Conservation (phyloP, 768 basidiomycete species). For the Pleurotus tuber-regium region DNA sequence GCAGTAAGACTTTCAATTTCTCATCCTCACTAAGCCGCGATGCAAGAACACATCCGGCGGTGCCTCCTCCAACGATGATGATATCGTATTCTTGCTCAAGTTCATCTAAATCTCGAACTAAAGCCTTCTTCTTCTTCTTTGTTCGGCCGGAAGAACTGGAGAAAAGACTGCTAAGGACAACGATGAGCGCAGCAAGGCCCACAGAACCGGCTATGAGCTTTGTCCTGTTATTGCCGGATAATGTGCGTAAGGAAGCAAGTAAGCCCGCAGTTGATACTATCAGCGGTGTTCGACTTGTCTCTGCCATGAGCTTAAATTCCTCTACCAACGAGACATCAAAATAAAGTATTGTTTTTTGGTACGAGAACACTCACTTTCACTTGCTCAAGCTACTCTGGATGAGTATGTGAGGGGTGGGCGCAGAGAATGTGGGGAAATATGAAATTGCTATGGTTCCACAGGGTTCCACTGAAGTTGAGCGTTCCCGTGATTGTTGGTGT, state of each 20-base stretch:
- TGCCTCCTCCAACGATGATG: slow-evolving; percentile 60
- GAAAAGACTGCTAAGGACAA: slow-evolving; percentile 9
- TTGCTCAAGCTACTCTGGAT: too few species aligned
- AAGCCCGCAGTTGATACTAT: not conserved
- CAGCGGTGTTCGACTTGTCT: not conserved
- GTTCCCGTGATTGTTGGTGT: too few species aligned
- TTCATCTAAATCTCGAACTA: slow-evolving; percentile 20
- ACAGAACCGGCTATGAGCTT: slow-evolving; percentile 8
- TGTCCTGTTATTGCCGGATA: not conserved
- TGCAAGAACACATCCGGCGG: slow-evolving; percentile 61
- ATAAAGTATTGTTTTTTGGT: too few species aligned
- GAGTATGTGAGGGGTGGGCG: too few species aligned
- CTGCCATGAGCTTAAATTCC: too few species aligned
- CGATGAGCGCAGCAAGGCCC: slow-evolving; percentile 11
- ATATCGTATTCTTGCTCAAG: slow-evolving; percentile 35
- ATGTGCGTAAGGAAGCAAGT: not conserved
- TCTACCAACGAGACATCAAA: too few species aligned
- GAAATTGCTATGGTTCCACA: too few species aligned
- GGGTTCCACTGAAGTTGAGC: too few species aligned
- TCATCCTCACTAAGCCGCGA: slow-evolving; percentile 58
- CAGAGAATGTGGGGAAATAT: too few species aligned
- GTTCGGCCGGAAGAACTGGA: not conserved
- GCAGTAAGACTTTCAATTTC: slow-evolving; percentile 47
- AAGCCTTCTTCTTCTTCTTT: not conserved
- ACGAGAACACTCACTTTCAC: too few species aligned